Conservation (phyloP, 2,329 filamentous ascomycete genomes). For the Sclerotinia glacialis region DNA sequence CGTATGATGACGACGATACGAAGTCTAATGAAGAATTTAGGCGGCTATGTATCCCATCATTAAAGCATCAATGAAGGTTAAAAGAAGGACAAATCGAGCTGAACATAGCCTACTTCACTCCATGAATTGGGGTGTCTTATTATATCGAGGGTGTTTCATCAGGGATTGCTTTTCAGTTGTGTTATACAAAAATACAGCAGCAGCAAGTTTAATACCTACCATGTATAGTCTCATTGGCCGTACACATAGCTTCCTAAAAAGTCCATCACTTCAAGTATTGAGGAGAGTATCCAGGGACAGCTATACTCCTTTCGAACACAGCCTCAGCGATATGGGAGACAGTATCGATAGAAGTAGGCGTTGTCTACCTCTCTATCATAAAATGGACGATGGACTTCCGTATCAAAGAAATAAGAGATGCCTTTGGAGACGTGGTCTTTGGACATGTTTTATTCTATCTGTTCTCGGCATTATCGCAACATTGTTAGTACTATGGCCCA, state of each 20-base stretch:
- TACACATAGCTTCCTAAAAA: not conserved
- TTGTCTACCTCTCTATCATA: not conserved
- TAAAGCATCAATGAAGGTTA: not conserved
- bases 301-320: not conserved
- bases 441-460: not conserved
- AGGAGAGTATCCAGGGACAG: not conserved
- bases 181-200: not conserved
- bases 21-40: not conserved
- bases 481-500: conserved; percentile 2
- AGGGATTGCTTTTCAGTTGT: not conserved
- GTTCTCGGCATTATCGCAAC: not conserved
- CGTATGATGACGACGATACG: not conserved
- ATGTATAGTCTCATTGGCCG: not conserved
- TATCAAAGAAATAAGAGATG: not conserved
- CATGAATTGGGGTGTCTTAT: not conserved
- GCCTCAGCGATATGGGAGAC: not conserved
- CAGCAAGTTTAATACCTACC: not conserved
- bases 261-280: not conserved
- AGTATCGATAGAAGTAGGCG: not conserved
- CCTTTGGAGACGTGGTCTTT: not conserved
- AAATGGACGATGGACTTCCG: not conserved
- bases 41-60: not conserved
- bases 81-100: not conserved
- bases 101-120: no score
- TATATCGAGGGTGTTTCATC: not conserved